These are phyloP conservation scores for Candida ulmi DNA, from an alignment of 805 yeast genomes.

Conservation along the genomic window DNA sequence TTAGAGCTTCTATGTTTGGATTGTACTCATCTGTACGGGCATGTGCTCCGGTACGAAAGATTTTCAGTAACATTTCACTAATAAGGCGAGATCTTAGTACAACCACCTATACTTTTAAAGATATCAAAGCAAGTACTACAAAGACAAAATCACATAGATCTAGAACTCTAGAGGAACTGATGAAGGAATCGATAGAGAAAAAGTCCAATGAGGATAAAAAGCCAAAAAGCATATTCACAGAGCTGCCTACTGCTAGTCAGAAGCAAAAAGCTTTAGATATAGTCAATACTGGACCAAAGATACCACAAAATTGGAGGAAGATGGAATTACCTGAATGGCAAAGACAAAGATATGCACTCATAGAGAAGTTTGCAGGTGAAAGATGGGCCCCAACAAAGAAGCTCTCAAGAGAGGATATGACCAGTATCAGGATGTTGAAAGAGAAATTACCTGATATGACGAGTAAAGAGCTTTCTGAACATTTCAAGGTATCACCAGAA, in stretches of 20 bases:
- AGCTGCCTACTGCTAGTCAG: background rate
- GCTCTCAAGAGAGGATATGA: conserved; percentile 65
- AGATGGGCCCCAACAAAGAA: conserved; percentile 66
- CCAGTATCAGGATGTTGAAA: conserved; percentile 53
- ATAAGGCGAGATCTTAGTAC: background rate
- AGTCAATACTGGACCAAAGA: conserved; percentile 17
- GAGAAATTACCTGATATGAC: conserved; percentile 53
- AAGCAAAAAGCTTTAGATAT: conserved; percentile 12
- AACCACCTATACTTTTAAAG: background rate
- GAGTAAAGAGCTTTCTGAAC: conserved; percentile 52
- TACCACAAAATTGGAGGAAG: conserved; percentile 44
- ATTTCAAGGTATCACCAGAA: conserved; percentile 73
- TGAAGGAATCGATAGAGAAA: background rate
- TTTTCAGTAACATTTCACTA: background rate
- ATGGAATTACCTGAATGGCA: conserved; percentile 59
- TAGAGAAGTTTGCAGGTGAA: conserved; percentile 51
- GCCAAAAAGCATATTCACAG: background rate
- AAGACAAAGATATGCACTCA: conserved; percentile 57
- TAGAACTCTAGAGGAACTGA: conserved; percentile 4
- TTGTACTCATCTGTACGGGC: no score
- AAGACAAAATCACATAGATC: conserved; percentile 2
- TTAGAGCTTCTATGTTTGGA: no score
- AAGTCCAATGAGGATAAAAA: background rate
- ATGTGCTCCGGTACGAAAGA: no score
- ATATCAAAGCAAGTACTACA: background rate